A percentile compares a stretch with the other conserved stretches of the same genome.
phyloP scores from a whole-genome alignment of 2,329 filamentous ascomycete genomes.

The Thelonectria rubi region DNA sequence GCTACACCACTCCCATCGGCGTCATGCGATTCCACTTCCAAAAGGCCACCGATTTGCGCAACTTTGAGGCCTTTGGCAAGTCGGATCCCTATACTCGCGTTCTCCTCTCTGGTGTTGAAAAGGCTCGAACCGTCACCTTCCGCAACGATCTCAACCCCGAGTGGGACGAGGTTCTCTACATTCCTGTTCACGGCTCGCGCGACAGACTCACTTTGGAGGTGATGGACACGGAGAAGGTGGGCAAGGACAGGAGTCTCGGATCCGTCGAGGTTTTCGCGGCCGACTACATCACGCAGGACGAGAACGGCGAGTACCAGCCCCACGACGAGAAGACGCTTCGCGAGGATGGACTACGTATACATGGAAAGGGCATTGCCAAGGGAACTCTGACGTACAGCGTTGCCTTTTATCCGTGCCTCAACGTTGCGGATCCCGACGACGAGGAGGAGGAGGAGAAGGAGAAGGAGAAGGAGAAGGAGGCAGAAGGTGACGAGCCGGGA shows the following conservation, averaged over 20 bases:
- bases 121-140: constrained; percentile 92
- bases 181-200: constrained; percentile 84
- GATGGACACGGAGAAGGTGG: constrained; percentile 94
- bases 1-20: constrained; percentile 92
- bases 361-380: constrained; percentile 78
- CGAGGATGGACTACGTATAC: constrained; percentile 75
- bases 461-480: constrained; percentile 37
- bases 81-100: constrained; percentile 95
- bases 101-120: constrained; percentile 87
- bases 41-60: constrained; percentile 82
- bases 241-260: constrained; percentile 89
- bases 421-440: constrained; percentile 88
- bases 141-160: constrained; percentile 95
- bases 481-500: constrained; percentile 24
- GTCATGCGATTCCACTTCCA: constrained; percentile 95
- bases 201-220: constrained; percentile 91
- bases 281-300: constrained; percentile 81
- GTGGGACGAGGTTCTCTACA: constrained; percentile 94
- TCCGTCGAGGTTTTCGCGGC: constrained; percentile 78
- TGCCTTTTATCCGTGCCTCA: constrained; percentile 89
- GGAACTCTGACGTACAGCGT: constrained; percentile 84
- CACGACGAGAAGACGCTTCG: constrained; percentile 78
- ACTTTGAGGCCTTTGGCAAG: constrained; percentile 94
- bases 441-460: constrained; percentile 69
- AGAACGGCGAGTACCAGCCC: constrained; percentile 81